Conservation (phyloP, 495 filamentous ascomycete species). For the Xylaria longipes region DNA sequence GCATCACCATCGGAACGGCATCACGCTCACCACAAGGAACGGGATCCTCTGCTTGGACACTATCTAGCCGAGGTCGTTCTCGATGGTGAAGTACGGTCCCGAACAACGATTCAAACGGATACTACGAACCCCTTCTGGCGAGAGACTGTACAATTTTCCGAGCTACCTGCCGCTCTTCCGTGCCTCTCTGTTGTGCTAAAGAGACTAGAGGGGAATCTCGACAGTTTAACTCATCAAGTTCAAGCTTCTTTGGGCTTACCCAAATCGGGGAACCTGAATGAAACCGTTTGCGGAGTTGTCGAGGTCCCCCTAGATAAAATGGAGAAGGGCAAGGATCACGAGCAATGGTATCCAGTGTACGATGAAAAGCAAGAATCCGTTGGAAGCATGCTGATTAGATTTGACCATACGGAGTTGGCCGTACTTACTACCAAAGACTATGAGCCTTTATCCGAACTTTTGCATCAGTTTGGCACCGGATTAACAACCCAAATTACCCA, state of each 20-base stretch:
- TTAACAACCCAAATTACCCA: conserved; percentile 85
- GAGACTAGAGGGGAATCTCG: conserved; percentile 57
- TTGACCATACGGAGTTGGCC: conserved; percentile 83
- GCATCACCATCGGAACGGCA: conserved; percentile 38
- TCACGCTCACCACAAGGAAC: conserved; percentile 45
- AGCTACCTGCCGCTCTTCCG: conserved; percentile 81
- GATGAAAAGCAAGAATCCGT: conserved; percentile 73
- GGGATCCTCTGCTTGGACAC: conserved; percentile 54
- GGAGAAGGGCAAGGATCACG: conserved; percentile 76
- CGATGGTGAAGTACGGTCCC: conserved; percentile 85
- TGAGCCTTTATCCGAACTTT: conserved; percentile 77
- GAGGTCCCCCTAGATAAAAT: conserved; percentile 87
- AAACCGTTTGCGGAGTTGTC: conserved; percentile 70
- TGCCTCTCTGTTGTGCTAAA: conserved; percentile 85
- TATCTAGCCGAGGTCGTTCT: conserved; percentile 93
- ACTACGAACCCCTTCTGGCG: conserved; percentile 92
- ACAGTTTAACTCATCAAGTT: conserved; percentile 51
- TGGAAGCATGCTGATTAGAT: conserved; percentile 86
- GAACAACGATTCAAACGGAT: conserved; percentile 81
- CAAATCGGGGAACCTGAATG: conserved; percentile 44
- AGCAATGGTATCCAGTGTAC: conserved; percentile 88
- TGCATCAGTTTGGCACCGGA: conserved; percentile 83
- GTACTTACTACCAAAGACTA: conserved; percentile 90
- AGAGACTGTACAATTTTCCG: conserved; percentile 86
- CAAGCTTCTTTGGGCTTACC: conserved; percentile 52